Evolutionary conservation across 805 yeast genomes (phyloP), one percentile per base, ranked within the genome.

Genomic region (Candida stauntonica): DNA sequence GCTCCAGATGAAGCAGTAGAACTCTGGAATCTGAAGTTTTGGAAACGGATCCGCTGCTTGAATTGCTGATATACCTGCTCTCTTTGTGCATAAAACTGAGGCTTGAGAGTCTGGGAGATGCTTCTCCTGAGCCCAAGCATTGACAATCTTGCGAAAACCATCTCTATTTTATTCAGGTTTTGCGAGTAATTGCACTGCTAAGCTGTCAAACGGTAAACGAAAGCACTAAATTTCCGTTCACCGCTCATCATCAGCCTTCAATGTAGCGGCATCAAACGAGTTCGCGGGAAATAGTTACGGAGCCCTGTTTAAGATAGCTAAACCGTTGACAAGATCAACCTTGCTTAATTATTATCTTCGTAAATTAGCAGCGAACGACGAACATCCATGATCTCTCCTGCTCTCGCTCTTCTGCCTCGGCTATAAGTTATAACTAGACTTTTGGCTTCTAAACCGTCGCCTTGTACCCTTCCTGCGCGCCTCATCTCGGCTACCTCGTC

Each of bases 1-100:
- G 39, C 27, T 19, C 34, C 27, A 24, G 48, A 33, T 3, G 48
- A 45, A 14, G n/a, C n/a, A n/a, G n/a, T n/a, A n/a, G n/a, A n/a
- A n/a, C n/a, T n/a, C 15, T 44, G 48, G 41, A 38, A 38, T 29
- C 47, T 33, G 33, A 37, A 29, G 19, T 20, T 26, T 21, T 44
- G 29, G 32, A 24, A 40, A 3, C 41, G 29, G 29, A 33, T 26
- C 17, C 31, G 33, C 20, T 36, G 44, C 21, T 29, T 33, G 33
- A 31, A 33, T 33, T 37, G 36, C 37, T 30, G n/a, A 23, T 29
- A 33, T n/a, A 16, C 14, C 18, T 38, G 39, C 24, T 35, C 42
- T 29, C 38, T 34, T 35, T 35, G 42, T 7, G 21, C 35, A 8
- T 26, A 24, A 16, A 41, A 35, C 11, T 38, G 42, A 3, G 36